Evolutionary conservation across 192 early-diverging fungal species (phyloP).

Genomic region (Dissophora globulifera): DNA sequence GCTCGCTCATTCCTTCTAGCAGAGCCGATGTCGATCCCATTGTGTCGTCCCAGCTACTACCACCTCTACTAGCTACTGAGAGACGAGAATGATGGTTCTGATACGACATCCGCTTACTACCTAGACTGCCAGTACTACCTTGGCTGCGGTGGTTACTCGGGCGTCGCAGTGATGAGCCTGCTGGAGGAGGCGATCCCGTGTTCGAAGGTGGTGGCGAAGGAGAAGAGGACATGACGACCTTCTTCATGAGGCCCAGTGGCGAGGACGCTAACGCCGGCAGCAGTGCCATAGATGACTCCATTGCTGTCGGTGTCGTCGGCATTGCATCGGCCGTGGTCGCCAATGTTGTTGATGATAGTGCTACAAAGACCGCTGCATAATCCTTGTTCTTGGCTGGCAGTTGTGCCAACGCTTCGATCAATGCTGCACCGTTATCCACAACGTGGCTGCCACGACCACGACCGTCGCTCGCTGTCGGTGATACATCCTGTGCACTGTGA

Average conservation of each 20-base stretch:
- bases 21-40: constrained; percentile 10
- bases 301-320: background rate
- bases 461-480: too few relatives aligned
- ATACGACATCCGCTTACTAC: constrained; percentile 19
- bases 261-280: constrained; percentile 20
- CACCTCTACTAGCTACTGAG: constrained; percentile 4
- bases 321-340: background rate
- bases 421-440: background rate
- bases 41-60: constrained; percentile 41
- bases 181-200: background rate
- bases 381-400: constrained; percentile 45
- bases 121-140: too few relatives aligned
- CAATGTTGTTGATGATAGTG: background rate
- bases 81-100: constrained; percentile 30
- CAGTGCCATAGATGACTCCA: background rate
- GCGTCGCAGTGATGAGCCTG: background rate
- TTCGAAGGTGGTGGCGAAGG: constrained; percentile 3
- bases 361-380: constrained; percentile 26
- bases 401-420: constrained; percentile 33
- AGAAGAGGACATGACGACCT: constrained; percentile 24
- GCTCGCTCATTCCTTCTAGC: constrained; percentile 15
- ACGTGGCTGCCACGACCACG: too few relatives aligned
- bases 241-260: constrained; percentile 25
- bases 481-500: background rate
- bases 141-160: background rate